phyloP scores from a whole-genome alignment of 1,284 basidiomycete genomes.

The Marasmius tenuissimus region DNA sequence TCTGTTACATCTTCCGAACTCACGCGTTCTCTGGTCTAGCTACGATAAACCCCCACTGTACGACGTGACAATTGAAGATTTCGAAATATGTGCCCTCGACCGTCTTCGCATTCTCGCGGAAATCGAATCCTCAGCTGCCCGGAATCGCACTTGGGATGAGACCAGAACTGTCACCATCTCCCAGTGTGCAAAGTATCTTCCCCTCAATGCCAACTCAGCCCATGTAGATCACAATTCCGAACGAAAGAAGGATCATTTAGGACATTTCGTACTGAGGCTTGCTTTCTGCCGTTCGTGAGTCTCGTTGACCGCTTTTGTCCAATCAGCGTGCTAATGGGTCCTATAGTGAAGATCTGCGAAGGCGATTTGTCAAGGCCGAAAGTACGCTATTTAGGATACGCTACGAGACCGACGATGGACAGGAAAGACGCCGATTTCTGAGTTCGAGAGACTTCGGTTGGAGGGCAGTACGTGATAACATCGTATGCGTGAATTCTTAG shows the following conservation, averaged over 20 bases:
- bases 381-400: slow-evolving; percentile 82
- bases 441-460: slow-evolving; percentile 79
- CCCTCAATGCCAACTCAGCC: slow-evolving; percentile 66
- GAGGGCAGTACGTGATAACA: slow-evolving; percentile 53
- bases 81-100: slow-evolving; percentile 91
- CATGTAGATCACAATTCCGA: slow-evolving; percentile 56
- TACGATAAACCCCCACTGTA: slow-evolving; percentile 86
- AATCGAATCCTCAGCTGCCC: slow-evolving; percentile 90
- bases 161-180: slow-evolving; percentile 59
- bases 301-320: slow-evolving; percentile 1
- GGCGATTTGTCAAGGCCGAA: slow-evolving; percentile 91
- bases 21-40: slow-evolving; percentile 38
- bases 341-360: slow-evolving; percentile 84
- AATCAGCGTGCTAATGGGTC: slow-evolving; percentile 4
- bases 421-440: slow-evolving; percentile 75
- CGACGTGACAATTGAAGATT: slow-evolving; percentile 95
- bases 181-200: slow-evolving; percentile 73
- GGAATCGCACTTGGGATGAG: slow-evolving; percentile 81
- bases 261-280: slow-evolving; percentile 93
- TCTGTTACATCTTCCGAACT: slow-evolving; percentile 3
- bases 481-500: background rate
- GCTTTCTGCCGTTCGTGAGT: slow-evolving; percentile 96
- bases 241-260: slow-evolving; percentile 84
- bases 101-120: slow-evolving; percentile 90
- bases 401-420: slow-evolving; percentile 69